A percentile compares a stretch with the other conserved stretches of the same genome.
Conservation (phyloP, 2,329 filamentous ascomycete genomes). For the Colletotrichum nymphaeae region DNA sequence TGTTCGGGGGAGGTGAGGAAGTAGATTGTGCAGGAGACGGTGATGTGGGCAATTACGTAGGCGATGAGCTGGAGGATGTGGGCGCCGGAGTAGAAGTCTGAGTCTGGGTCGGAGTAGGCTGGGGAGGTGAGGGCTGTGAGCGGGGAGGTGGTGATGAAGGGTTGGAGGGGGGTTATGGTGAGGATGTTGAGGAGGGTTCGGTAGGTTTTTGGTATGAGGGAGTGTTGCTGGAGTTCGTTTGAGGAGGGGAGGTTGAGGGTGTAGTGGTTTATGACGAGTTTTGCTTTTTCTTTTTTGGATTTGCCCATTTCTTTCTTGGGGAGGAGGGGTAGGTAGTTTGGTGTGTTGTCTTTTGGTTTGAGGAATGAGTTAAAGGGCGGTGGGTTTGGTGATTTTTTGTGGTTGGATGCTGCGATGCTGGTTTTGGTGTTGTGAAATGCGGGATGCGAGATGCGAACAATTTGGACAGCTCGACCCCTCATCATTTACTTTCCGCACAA, state of each 20-base stretch:
- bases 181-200: conserved; percentile 8
- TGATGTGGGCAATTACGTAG: conserved; percentile 10
- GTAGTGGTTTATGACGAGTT: neutral
- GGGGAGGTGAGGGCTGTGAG: conserved; percentile 15
- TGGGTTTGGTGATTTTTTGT: neutral
- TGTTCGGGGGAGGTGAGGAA: neutral
- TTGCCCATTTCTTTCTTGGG: no score
- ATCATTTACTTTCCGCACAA: no score
- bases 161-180: conserved; percentile 9
- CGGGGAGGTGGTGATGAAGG: conserved; percentile 15
- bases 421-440: neutral
- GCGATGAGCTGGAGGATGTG: conserved; percentile 15
- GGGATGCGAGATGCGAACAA: neutral
- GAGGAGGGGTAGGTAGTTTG: no score
- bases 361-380: no score
- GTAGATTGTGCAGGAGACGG: conserved; percentile 22
- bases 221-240: neutral
- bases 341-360: no score
- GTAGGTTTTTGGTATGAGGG: conserved; percentile 14
- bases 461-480: neutral
- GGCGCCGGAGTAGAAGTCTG: neutral
- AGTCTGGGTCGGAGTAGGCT: neutral
- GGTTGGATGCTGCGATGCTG: neutral
- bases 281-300: no score
- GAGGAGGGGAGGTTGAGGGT: neutral